These are phyloP conservation scores for Boletus speciosus DNA, from an alignment of 768 basidiomycete genomes.

Conservation along the genomic window DNA sequence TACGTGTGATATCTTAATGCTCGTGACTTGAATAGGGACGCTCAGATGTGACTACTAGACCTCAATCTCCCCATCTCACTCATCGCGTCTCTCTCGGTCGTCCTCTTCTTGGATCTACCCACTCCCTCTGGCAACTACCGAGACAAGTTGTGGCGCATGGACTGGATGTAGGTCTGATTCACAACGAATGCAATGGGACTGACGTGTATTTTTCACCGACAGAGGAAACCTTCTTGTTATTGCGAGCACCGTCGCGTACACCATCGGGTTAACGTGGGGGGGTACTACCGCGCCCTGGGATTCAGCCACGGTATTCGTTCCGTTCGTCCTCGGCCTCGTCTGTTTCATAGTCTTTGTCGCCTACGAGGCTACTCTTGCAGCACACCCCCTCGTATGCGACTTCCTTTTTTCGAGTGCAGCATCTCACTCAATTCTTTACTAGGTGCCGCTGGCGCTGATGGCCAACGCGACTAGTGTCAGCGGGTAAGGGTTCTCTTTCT, in stretches of 20 bases:
- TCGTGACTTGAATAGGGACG: no score
- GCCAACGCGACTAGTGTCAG: constrained; percentile 31
- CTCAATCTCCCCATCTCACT: constrained; percentile 40
- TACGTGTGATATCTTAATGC: constrained; percentile 9
- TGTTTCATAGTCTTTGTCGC: constrained; percentile 35
- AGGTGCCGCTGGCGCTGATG: constrained; percentile 35
- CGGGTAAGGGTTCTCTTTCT: constrained; percentile 10
- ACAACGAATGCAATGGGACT: neutral
- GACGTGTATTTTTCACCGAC: neutral
- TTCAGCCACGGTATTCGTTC: constrained; percentile 38
- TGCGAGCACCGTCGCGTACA: constrained; percentile 30
- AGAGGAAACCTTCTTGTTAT: constrained; percentile 45
- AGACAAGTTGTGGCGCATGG: constrained; percentile 38
- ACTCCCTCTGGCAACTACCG: constrained; percentile 31
- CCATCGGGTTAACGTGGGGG: constrained; percentile 45
- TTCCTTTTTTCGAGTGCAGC: no score
- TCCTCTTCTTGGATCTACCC: constrained; percentile 33
- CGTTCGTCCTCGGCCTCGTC: constrained; percentile 38
- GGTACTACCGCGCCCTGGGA: constrained; percentile 42
- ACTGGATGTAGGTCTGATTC: constrained; percentile 39
- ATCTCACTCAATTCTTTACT: neutral
- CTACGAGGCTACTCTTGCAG: constrained; percentile 36
- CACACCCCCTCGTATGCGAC: constrained; percentile 32
- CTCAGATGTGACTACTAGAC: constrained; percentile 21
- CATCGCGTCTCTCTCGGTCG: constrained; percentile 26